These are phyloP conservation scores for Acmispon strigosus DNA, from an alignment of 306 rosid species.

Conservation along the genomic window DNA sequence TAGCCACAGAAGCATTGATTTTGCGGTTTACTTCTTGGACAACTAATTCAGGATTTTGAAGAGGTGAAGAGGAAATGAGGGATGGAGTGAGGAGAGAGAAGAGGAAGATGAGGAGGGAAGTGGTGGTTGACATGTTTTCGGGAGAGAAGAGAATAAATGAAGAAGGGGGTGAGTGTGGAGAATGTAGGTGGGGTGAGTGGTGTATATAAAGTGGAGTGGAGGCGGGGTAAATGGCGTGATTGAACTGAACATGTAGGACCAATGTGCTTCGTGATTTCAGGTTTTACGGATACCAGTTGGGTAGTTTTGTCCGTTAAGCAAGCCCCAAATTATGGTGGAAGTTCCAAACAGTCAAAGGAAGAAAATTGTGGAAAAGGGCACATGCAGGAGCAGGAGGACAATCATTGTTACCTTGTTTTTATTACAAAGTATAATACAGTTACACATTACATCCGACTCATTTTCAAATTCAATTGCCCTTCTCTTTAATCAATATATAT, in stretches of 20 bases:
- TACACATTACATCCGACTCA: no score
- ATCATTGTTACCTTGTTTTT: neutral
- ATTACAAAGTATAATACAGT: neutral
- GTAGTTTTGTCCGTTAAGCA: slow-evolving; percentile 82
- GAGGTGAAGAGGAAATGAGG: slow-evolving; percentile 47
- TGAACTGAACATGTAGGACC: slow-evolving; percentile 74
- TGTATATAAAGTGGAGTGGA: slow-evolving; percentile 55
- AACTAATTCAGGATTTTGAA: slow-evolving; percentile 55
- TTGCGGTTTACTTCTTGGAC: slow-evolving; percentile 63
- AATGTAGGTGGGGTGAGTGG: slow-evolving; percentile 14
- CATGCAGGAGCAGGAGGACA: neutral
- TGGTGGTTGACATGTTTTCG: slow-evolving; percentile 1
- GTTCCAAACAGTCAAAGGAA: neutral
- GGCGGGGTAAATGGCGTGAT: slow-evolving; percentile 53
- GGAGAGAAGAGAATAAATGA: neutral
- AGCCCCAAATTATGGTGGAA: slow-evolving; percentile 38
- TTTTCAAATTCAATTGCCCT: no score
- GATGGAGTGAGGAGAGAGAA: slow-evolving; percentile 35
- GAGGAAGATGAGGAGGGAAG: slow-evolving; percentile 33
- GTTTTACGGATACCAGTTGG: slow-evolving; percentile 52
- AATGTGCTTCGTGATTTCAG: slow-evolving; percentile 49
- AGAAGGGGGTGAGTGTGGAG: slow-evolving; percentile 10
- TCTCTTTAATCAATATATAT: no score
- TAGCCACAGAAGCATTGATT: slow-evolving; percentile 51
- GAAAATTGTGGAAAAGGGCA: neutral